Evolutionary conservation across 1,139 yeast genomes (phyloP).

Genomic region (Blastobotrys niveus): DNA sequence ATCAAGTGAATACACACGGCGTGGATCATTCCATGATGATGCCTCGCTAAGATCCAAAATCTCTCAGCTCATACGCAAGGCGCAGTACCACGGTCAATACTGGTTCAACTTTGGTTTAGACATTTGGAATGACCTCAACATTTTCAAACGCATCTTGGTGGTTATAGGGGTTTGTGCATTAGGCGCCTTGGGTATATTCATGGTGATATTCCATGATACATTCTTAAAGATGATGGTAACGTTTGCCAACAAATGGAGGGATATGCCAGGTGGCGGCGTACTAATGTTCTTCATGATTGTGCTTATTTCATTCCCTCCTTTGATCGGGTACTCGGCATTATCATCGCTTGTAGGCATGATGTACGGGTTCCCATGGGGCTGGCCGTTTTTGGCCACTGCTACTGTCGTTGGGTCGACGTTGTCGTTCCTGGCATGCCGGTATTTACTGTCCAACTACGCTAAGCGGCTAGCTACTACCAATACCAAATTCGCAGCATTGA

Average conservation of each 20-base stretch:
- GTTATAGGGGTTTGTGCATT: constrained; percentile 15
- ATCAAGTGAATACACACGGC: too few relatives aligned
- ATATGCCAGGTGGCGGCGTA: constrained; percentile 46
- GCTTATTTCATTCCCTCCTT: constrained; percentile 72
- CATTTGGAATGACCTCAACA: constrained; percentile 13
- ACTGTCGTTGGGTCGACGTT: constrained; percentile 68
- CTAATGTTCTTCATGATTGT: constrained; percentile 48
- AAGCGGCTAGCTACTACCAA: constrained; percentile 46
- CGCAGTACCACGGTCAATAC: neutral
- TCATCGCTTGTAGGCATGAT: constrained; percentile 72
- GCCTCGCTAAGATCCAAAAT: too few relatives aligned
- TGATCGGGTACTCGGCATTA: constrained; percentile 73
- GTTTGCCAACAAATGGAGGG: constrained; percentile 44
- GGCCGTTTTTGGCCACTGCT: constrained; percentile 67
- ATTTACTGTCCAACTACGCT: constrained; percentile 55
- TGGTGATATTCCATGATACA: constrained; percentile 45
- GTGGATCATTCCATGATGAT: neutral
- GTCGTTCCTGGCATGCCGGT: constrained; percentile 65
- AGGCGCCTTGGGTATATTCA: constrained; percentile 30
- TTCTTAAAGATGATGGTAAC: constrained; percentile 42
- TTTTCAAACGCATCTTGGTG: constrained; percentile 15
- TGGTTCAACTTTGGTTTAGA: constrained; percentile 10
- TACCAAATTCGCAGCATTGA: constrained; percentile 66
- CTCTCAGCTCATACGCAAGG: too few relatives aligned
- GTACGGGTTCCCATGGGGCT: constrained; percentile 76